Conservation (phyloP, 83 land plant genomes). For the Diphasiastrum complanatum region DNA sequence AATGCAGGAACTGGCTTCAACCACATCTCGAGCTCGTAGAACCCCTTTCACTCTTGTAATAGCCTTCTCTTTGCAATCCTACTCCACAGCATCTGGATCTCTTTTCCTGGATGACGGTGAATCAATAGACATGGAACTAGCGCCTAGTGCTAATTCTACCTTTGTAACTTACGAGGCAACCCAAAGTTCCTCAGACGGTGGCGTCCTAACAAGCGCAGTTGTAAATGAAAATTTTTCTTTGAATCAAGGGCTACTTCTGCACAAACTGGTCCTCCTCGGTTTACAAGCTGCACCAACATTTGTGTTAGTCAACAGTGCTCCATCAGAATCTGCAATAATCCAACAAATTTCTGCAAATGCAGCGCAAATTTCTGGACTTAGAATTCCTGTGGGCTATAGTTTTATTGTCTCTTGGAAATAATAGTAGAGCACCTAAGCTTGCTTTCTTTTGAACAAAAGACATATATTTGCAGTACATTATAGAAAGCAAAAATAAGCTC, state of each 20-base stretch:
- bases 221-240: constrained; percentile 39
- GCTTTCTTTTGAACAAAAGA: too few species aligned
- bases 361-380: too few species aligned
- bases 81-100: constrained; percentile 34
- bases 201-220: constrained; percentile 50
- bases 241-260: constrained; percentile 37
- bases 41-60: constrained; percentile 65
- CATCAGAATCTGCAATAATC: neutral
- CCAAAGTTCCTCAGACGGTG: constrained; percentile 19
- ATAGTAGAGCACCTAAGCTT: too few species aligned
- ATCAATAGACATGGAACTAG: constrained; percentile 57
- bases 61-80: constrained; percentile 36
- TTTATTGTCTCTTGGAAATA: too few species aligned
- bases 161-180: constrained; percentile 47
- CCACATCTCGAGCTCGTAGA: constrained; percentile 43
- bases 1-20: constrained; percentile 52
- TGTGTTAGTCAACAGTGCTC: constrained; percentile 2
- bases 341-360: too few species aligned
- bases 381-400: too few species aligned
- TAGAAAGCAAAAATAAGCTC: too few species aligned
- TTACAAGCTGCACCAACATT: constrained; percentile 12
- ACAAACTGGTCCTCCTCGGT: constrained; percentile 30
- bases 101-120: constrained; percentile 62
- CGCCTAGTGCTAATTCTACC: constrained; percentile 41
- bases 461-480: too few species aligned